Evolutionary conservation across 176 grass and related monocot genomes (phyloP), one percentile per base, ranked within the genome.

Genomic region (Puya raimondii): DNA sequence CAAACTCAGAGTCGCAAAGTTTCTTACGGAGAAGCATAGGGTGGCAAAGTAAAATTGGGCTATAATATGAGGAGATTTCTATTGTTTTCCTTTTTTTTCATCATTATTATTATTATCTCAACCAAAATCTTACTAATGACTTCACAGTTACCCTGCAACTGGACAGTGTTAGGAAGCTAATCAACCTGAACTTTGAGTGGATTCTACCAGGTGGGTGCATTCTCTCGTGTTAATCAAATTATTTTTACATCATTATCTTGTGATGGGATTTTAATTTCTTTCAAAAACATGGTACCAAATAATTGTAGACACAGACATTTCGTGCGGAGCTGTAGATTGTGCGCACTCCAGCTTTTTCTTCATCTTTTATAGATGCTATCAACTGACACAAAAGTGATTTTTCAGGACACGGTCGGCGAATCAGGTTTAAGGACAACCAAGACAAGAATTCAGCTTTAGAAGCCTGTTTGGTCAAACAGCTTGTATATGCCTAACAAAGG

Each of bases 121-220:
- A 68, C 51, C 7, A 70, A 29, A 53, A 53, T 52, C 13, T 16
- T 8, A 42, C n/a, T 80, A n/a, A 48, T 72, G 22, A 77, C 73
- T 26, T 75, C 72, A 67, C 84, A 91, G 92, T 87, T 70, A 78
- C 33, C 69, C 12, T 91, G 70, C 88, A 91, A 84, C 69, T 89
- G 54, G 86, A 91, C 16, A 96, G 83, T 65, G 64, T 91, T 20
- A 84, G 64, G 70, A 91, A 96, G 65, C 79, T 96, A 49, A 48
- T 89, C 56, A 78, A 81, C 23, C 42, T 80, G 12, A 16, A 87
- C 51, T 92, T 89, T 2, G n/a, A 87, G 42, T 89, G 84, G 65
- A 71, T 96, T 78, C 74, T 96, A 79, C 88, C 86, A 70, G 89
- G 88, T 91, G 76, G 13, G 80, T 61, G 53, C 8, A 29, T 77